Percentiles rank a stretch among this genome's conserved stretches.
Evolutionary conservation across 768 basidiomycete genomes (phyloP).

Genomic region (Xerocomus potaroensis): DNA sequence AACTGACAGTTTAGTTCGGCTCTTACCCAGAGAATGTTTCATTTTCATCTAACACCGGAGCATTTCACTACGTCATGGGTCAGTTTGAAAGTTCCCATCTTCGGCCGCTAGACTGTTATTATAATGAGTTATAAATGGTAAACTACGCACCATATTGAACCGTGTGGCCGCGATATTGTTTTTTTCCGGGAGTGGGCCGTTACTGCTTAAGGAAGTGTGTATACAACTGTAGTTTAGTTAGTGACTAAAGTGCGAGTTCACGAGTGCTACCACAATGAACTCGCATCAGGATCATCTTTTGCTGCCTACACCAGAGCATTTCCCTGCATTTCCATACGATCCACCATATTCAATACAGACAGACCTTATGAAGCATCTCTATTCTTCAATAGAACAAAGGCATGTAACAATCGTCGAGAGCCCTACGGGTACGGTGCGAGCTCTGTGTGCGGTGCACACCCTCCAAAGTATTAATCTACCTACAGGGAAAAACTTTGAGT

Average conservation of each 20-base stretch:
- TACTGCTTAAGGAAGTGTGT: too few relatives aligned
- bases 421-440: constrained; percentile 79
- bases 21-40: not conserved
- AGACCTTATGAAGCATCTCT: constrained; percentile 86
- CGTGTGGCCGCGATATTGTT: too few relatives aligned
- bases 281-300: constrained; percentile 18
- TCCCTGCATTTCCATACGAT: constrained; percentile 80
- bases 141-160: too few relatives aligned
- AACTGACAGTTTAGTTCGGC: not conserved
- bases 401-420: constrained; percentile 83
- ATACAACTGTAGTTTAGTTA: too few relatives aligned
- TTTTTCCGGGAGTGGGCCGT: too few relatives aligned
- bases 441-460: not conserved
- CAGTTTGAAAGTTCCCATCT: too few relatives aligned
- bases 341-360: constrained; percentile 82
- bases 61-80: not conserved
- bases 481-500: constrained; percentile 82
- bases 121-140: too few relatives aligned
- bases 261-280: constrained; percentile 6
- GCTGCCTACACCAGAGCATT: constrained; percentile 60
- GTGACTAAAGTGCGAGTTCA: too few relatives aligned
- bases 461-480: not conserved
- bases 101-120: too few relatives aligned
- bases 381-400: constrained; percentile 66
- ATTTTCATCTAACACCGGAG: not conserved